Base-by-base conservation (phyloP, 345 rosid genomes). In the Melaleuca alternifolia region DNA sequence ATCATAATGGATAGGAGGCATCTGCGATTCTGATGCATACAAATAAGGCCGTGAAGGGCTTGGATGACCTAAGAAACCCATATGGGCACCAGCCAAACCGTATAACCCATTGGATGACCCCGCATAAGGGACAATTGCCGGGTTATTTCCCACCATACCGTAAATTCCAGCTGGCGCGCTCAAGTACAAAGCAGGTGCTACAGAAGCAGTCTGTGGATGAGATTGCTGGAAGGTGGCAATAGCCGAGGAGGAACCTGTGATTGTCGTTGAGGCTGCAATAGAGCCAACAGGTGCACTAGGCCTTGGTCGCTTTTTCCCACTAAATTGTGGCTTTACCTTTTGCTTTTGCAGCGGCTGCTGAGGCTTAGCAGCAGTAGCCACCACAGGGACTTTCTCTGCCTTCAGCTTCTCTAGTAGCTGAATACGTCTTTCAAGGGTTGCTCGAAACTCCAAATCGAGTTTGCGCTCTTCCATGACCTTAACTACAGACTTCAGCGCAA, bases 351-450 rank as follows among this genome's bases (percentile, higher is more conserved):
- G 54, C 62, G 54, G 57, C 65, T 86, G 86, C 82, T 85, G 87
- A 57, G 82, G 86, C 89, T 87, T 41, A 46, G 88, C 82, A n/a
- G 88, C 86, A 71, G 48, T 71, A 37, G 48, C 79, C 48, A 71
- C 79, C 1, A 7, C 79, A 33, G 79, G 79, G 48, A 71, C 16
- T 71, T 87, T 88, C 33, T 53, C 59, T 46, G 56, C 85, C 85
- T 88, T 88, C 76, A 85, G 86, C 85, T 93, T 94, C 93, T 96
- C 96, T 54, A 97, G 93, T 90, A 91, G 95, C 85, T 91, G 90
- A 76, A 93, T 89, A 50, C 94, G 95, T 57, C 91, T 91, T 87
- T 90, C 88, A 26, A 94, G 89, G 59, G 53, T 87, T 44, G 21
- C 86, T 5, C 87, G 90, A 77, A 90, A 95, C 89, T 93, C 93